These are phyloP conservation scores for Xylaria sp. DNA, from an alignment of 2,329 filamentous ascomycete species.

Conservation along the genomic window DNA sequence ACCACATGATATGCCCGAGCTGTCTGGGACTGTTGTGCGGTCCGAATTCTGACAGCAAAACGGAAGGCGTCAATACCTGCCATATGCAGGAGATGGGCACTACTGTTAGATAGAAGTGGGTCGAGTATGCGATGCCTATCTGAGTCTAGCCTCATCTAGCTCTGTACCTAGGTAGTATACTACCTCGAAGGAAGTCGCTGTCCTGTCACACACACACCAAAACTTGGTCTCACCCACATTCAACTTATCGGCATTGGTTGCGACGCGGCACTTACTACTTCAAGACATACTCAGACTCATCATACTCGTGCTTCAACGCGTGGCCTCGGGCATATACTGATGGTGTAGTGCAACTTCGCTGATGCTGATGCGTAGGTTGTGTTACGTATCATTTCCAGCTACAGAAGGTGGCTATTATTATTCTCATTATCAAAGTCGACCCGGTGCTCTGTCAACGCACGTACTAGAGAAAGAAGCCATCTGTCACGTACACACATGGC, in stretches of 20 bases:
- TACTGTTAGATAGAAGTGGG: conserved; percentile 17
- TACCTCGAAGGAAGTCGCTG: not conserved
- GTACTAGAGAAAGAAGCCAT: conserved; percentile 19
- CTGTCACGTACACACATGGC: conserved; percentile 34
- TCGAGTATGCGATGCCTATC: conserved; percentile 1
- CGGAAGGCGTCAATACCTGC: conserved; percentile 15
- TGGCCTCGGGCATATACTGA: conserved; percentile 11
- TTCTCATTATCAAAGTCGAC: conserved; percentile 4
- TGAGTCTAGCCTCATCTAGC: conserved; percentile 17
- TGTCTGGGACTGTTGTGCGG: conserved; percentile 24
- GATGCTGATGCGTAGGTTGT: conserved; percentile 26
- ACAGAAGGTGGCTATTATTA: conserved; percentile 10
- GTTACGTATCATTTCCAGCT: conserved; percentile 37
- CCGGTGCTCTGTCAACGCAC: conserved; percentile 22
- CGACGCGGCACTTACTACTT: conserved; percentile 35
- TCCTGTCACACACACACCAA: conserved; percentile 6
- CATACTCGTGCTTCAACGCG: conserved; percentile 6
- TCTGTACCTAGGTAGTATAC: conserved; percentile 20
- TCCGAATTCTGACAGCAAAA: conserved; percentile 33
- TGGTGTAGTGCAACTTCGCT: not conserved
- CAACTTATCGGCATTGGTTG: conserved; percentile 29
- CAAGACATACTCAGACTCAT: conserved; percentile 16
- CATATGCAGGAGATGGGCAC: conserved; percentile 22
- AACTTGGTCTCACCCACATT: not conserved
- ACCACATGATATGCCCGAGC: conserved; percentile 34